phyloP scores from a whole-genome alignment of 208 protist genomes.

The Leishmania major region DNA sequence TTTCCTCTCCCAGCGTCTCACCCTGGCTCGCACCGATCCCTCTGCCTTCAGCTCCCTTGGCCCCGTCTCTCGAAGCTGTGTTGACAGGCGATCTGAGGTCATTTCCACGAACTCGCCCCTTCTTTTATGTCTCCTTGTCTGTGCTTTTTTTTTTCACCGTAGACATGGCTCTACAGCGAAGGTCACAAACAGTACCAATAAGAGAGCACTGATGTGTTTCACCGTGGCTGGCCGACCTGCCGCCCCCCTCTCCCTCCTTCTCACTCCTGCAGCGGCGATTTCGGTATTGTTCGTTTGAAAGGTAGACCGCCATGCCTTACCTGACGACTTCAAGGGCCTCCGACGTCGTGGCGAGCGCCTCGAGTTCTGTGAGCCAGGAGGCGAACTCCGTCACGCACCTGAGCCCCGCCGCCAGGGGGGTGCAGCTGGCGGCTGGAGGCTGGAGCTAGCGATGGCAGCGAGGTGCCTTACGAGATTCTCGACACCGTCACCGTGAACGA shows the following conservation, averaged over 20 bases:
- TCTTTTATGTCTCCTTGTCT: not conserved
- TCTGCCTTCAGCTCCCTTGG: not conserved
- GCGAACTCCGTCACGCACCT: conserved; percentile 16
- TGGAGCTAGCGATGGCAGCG: conserved; percentile 1
- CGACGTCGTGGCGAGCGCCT: not conserved
- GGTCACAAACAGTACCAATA: not conserved
- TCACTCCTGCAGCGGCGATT: not conserved
- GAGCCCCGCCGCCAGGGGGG: not conserved
- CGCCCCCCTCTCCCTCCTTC: too few species aligned
- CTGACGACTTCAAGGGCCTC: not conserved
- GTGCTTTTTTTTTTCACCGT: not conserved
- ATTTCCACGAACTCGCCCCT: not conserved
- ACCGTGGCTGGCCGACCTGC: not conserved
- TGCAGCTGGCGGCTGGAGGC: not conserved
- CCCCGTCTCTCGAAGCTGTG: too few species aligned
- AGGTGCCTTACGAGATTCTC: conserved; percentile 27
- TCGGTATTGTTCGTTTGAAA: not conserved
- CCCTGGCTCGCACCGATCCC: not conserved
- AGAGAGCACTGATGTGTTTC: not conserved
- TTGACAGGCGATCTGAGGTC: not conserved
- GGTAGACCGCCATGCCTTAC: not conserved
- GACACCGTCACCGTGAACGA: conserved; percentile 22
- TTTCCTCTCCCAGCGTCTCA: not conserved
- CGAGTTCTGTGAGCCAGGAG: conserved; percentile 4
- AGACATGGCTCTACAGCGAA: not conserved